Percentiles rank a stretch among this genome's conserved stretches.
Conservation (phyloP, 1,284 basidiomycete genomes). For the Gomphus sp. region DNA sequence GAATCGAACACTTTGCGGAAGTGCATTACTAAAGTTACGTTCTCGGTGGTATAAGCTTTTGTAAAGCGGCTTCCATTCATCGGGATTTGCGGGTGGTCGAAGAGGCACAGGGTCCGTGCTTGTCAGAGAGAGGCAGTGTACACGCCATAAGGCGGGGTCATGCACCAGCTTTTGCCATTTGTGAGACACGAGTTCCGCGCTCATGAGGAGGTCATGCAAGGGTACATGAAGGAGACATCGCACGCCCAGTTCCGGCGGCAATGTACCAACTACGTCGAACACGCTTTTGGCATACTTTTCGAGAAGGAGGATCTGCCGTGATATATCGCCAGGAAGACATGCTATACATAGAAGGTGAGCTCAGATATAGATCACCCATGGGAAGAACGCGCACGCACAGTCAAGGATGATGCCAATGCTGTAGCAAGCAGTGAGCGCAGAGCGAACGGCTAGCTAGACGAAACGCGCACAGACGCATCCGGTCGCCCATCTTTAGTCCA, state of each 20-base stretch:
- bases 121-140: conserved; percentile 67
- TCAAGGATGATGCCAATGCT: conserved; percentile 38
- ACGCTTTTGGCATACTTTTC: conserved; percentile 75
- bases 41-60: conserved; percentile 79
- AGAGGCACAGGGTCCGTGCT: conserved; percentile 64
- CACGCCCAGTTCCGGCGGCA: conserved; percentile 60
- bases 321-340: conserved; percentile 69
- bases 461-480: conserved; percentile 59
- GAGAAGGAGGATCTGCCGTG: conserved; percentile 67
- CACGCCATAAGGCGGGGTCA: conserved; percentile 69
- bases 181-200: conserved; percentile 51
- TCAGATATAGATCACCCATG: neutral
- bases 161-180: conserved; percentile 66
- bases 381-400: conserved; percentile 27
- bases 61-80: conserved; percentile 70
- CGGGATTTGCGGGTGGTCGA: conserved; percentile 47
- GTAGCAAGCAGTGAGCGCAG: neutral
- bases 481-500: conserved; percentile 50
- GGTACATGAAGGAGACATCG: conserved; percentile 58
- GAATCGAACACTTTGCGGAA: conserved; percentile 71
- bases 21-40: conserved; percentile 69
- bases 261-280: conserved; percentile 70
- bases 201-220: conserved; percentile 54
- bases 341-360: conserved; percentile 25
- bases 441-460: conserved; percentile 4